Evolutionary conservation across 257 asterid species (phyloP), one percentile per base, ranked within the genome.

Genomic region (Rehmannia glutinosa): DNA sequence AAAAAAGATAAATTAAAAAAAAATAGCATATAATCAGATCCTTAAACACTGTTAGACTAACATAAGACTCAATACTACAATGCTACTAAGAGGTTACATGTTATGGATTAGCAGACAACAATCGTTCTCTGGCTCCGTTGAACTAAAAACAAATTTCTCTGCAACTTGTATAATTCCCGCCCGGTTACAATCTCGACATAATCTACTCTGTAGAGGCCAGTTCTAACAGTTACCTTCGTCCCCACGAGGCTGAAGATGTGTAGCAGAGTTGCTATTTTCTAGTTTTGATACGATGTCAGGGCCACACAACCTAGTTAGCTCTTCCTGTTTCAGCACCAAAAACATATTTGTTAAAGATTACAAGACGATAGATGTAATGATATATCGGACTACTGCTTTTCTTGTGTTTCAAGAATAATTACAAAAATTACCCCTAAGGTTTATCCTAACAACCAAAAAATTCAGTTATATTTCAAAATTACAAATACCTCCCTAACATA

Each of bases 291-390:
- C 74, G 6, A 78, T 78, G 24, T 88, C 95, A 2, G 90, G 82
- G 41, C 96, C 96, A 57, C 87, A 78, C 59, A 83, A 25, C 71
- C 76, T 76, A 1, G 77, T 81, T 64, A 90, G 61, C 70, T 90
- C 96, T 32, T 86, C 97, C 97, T 90, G 92, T 67, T 72, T 46
- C 71, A 50, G 39, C 67, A 69, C 5, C 59, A 69, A 69, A 75
- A 32, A 28, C 42, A 52, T 13, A 3, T n/a, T 23, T 27, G 5
- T 19, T 33, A 39, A 13, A n/a, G n/a, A n/a, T n/a, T n/a, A n/a
- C n/a, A n/a, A n/a, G n/a, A n/a, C n/a, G n/a, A n/a, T n/a, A n/a
- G n/a, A n/a, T n/a, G n/a, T n/a, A n/a, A n/a, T n/a, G n/a, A n/a
- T n/a, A n/a, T n/a, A n/a, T n/a, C n/a, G n/a, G n/a, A n/a, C n/a